These are phyloP conservation scores for Penicillium cosmopolitanum DNA, from an alignment of 495 filamentous ascomycete species.

Conservation along the genomic window DNA sequence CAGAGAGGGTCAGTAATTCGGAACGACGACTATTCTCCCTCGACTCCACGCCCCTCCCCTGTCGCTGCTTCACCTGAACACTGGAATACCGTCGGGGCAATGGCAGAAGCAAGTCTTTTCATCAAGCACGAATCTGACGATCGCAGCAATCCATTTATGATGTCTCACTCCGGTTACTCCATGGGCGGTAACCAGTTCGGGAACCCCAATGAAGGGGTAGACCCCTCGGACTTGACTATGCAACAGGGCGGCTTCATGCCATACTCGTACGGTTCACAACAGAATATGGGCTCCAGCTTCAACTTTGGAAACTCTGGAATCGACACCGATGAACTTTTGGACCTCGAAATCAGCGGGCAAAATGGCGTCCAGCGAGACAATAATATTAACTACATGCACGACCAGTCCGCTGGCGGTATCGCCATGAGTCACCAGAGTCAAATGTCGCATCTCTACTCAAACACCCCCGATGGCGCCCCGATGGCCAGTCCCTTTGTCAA, in stretches of 20 bases:
- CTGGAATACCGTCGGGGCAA: constrained; percentile 23
- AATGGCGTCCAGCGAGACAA: constrained; percentile 44
- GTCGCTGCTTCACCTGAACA: constrained; percentile 6
- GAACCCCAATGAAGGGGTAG: constrained; percentile 65
- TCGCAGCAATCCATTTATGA: constrained; percentile 56
- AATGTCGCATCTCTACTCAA: constrained; percentile 76
- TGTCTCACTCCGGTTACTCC: constrained; percentile 61
- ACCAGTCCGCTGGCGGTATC: constrained; percentile 49
- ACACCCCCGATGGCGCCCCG: constrained; percentile 83
- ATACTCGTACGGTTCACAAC: constrained; percentile 51
- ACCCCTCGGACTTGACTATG: constrained; percentile 87
- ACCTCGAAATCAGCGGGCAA: constrained; percentile 53
- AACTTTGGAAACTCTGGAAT: constrained; percentile 59
- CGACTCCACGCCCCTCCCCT: constrained; percentile 20
- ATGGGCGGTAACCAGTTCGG: constrained; percentile 71
- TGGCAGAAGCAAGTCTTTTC: constrained; percentile 60
- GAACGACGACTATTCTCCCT: constrained; percentile 26
- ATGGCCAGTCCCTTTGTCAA: constrained; percentile 86
- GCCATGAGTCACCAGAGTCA: constrained; percentile 56
- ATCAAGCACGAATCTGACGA: constrained; percentile 82
- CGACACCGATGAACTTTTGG: constrained; percentile 56
- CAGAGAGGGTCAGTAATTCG: constrained; percentile 33
- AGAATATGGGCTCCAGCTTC: constrained; percentile 55
- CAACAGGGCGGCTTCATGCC: constrained; percentile 55
- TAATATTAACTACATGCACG: constrained; percentile 50